phyloP scores from a whole-genome alignment of 345 rosid genomes.

The Sisymbrium altissimum region DNA sequence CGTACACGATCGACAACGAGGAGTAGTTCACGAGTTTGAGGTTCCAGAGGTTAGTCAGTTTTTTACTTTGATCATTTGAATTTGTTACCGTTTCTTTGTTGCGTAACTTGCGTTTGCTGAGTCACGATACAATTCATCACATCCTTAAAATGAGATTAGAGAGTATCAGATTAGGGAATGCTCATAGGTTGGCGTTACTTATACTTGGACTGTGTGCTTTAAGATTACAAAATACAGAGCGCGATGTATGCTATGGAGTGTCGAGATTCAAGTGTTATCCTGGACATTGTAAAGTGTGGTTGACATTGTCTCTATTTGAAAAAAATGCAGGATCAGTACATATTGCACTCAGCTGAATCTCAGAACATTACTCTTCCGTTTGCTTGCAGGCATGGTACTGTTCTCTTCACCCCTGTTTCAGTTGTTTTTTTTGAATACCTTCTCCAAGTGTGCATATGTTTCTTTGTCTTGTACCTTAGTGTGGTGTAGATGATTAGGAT shows the following conservation, averaged over 20 bases:
- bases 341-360: constrained; percentile 86
- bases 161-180: neutral
- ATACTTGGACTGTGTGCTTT: neutral
- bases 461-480: neutral
- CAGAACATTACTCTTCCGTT: constrained; percentile 84
- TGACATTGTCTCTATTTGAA: neutral
- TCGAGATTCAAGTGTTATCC: too few relatives aligned
- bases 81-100: neutral
- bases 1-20: constrained; percentile 80
- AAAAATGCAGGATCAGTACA: constrained; percentile 84
- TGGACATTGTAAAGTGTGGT: too few relatives aligned
- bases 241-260: too few relatives aligned
- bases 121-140: neutral
- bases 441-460: neutral
- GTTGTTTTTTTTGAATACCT: too few relatives aligned
- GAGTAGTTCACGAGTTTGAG: constrained; percentile 69
- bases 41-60: constrained; percentile 82
- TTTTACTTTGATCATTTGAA: neutral
- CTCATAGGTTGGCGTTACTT: neutral
- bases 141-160: neutral
- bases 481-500: constrained; percentile 5
- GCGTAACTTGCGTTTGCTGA: neutral
- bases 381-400: constrained; percentile 97
- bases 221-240: neutral
- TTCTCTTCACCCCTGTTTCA: constrained; percentile 22